Evolutionary conservation across 139 green algal genomes (phyloP), one percentile per base, ranked within the genome.

Genomic region (Tetradesmus lagerheimii): DNA sequence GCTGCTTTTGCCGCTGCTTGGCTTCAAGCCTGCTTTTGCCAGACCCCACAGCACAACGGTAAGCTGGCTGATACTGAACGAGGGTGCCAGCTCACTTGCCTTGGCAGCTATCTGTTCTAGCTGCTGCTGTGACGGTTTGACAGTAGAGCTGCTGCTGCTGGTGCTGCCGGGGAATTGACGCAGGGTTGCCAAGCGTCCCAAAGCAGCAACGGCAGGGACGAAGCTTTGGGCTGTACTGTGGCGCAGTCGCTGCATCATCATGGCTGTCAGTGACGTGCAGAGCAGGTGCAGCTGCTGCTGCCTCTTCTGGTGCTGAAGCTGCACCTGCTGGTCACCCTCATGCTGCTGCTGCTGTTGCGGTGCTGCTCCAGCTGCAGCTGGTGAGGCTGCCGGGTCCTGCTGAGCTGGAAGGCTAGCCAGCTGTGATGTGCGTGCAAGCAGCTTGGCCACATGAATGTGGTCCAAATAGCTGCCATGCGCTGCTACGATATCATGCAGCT

Each of bases 371-470:
- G 47, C 34, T 85, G 74, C 86, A 39, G 74, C 45, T 53, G 41
- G n/a, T n/a, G n/a, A n/a, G n/a, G n/a, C n/a, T n/a, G n/a, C n/a
- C n/a, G n/a, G n/a, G n/a, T n/a, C n/a, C 80, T 16, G 53, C 23
- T 41, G 34, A 9, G 23, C 0, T 35, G 45, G 2, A 31, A n/a
- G 82, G 34, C 25, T 35, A 34, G 18, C 35, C 25, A 91, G 34
- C 25, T 86, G 77, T 39, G 87, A 34, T 74, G 77, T 86, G 50
- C 87, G 78, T 45, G 62, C 37, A 16, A 91, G 50, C 37, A 91
- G 37, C 47, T 39, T 41, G 29, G 87, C 87, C 6, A 87, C 57
- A 31, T 91, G 87, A 29, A 91, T 87, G 80, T 91, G 87, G 39
- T 91, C 38, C 6, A 91, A 37, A 6, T 25, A 29, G 53, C n/a